phyloP scores from a whole-genome alignment of 257 asterid genomes.

The Scutellaria baicalensis region DNA sequence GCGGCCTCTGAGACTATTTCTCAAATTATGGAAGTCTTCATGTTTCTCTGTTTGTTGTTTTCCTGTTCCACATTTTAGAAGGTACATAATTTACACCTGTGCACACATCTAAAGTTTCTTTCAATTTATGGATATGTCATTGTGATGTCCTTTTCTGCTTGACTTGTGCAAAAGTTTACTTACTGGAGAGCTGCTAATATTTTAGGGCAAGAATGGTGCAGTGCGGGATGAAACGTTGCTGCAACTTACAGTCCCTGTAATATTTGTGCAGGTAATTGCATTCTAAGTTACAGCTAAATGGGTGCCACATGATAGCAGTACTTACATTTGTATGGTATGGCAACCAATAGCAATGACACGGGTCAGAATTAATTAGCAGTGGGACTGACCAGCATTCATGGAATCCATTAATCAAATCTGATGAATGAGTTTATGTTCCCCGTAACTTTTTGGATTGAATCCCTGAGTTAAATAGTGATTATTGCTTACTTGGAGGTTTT shows the following conservation, averaged over 20 bases:
- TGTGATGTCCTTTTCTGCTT: background rate
- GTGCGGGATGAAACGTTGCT: slow-evolving; percentile 61
- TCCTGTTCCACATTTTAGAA: background rate
- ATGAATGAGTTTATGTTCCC: background rate
- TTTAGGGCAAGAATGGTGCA: slow-evolving; percentile 58
- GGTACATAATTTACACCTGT: background rate
- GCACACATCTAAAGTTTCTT: background rate
- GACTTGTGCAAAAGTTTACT: background rate
- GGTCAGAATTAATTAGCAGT: background rate
- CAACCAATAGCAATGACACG: background rate
- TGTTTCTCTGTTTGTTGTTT: background rate
- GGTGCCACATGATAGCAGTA: background rate
- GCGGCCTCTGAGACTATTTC: background rate
- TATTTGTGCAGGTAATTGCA: slow-evolving; percentile 72
- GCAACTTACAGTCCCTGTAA: slow-evolving; percentile 54
- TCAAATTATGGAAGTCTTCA: background rate
- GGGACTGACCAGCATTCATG: background rate
- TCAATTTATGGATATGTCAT: background rate
- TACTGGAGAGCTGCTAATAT: slow-evolving; percentile 2
- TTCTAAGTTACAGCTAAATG: background rate
- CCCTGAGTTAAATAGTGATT: background rate
- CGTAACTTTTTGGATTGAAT: background rate
- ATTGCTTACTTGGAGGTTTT: background rate
- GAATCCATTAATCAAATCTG: background rate
- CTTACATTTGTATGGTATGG: background rate